Base-by-base conservation (phyloP, 1,139 yeast genomes). In the Trichomonascaceae sp. region DNA sequence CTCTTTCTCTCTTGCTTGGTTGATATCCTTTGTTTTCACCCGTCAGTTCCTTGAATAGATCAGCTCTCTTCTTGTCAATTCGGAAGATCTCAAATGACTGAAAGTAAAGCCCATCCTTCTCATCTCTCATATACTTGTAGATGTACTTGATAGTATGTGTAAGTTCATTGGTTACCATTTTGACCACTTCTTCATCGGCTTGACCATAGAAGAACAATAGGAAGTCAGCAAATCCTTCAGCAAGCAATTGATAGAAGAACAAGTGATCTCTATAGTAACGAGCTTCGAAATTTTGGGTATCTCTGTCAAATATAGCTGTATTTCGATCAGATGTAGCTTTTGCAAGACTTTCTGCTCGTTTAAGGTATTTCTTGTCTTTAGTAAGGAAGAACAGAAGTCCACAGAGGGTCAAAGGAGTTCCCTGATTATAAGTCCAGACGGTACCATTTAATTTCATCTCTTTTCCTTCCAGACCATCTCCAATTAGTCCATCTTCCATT, bases 351-450 rank as follows among this genome's bases (percentile, higher is more conserved):
- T 76, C 77, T 3, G 90, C 86, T 55, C 78, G 76, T 15, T 75
- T 65, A 61, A 75, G 71, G 83, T 86, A 84, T 62, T 79, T 74
- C 17, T 72, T 68, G 59, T 83, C 82, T 38, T 73, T 68, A 19
- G 87, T 84, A 57, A 74, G 71, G 56, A 72, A 73, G 63, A 78
- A 84, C 59, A 85, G 70, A 61, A 77, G 72, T 9, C 80, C 67
- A 5, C 82, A 76, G 0, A 84, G 81, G 9, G 85, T 79, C 47
- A 84, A 64, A 0, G 88, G 81, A 4, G 85, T 78, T 17, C 91
- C 90, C 30, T 82, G 77, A 68, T 84, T 84, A 67, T 85, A 85
- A n/a, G 86, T 77, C 82, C 85, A 82, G 67, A 84, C 84, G 58
- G 77, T 76, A 22, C 73, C 73, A 60, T 82, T 78, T 7, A 76